phyloP scores from a whole-genome alignment of 768 basidiomycete genomes.

The Auriscalpium microsporum region DNA sequence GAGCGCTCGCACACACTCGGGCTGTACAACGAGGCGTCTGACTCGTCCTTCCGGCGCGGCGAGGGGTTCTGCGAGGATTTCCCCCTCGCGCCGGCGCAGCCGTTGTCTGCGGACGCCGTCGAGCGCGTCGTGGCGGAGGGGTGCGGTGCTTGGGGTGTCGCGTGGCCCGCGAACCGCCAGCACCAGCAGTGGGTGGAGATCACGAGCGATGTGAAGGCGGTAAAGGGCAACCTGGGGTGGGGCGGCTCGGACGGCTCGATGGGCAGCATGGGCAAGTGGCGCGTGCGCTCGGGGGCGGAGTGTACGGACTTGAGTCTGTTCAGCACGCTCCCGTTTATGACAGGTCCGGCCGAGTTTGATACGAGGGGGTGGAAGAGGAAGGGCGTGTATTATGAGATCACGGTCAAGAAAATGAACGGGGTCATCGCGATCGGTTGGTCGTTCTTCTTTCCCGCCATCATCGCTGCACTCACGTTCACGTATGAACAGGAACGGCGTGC shows the following conservation, averaged over 20 bases:
- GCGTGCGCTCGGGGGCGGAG: conserved; percentile 30
- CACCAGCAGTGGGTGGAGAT: conserved; percentile 18
- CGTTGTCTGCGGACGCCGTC: conserved; percentile 44
- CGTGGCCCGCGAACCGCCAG: conserved; percentile 35
- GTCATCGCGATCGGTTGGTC: conserved; percentile 49
- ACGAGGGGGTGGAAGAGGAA: conserved; percentile 38
- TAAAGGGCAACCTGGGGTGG: too few relatives aligned
- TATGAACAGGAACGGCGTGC: conserved; percentile 46
- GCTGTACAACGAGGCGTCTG: conserved; percentile 45
- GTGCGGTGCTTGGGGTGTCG: conserved; percentile 46
- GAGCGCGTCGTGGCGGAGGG: conserved; percentile 42
- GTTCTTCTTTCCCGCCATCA: neutral
- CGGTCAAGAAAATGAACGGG: conserved; percentile 49
- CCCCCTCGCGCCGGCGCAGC: conserved; percentile 32
- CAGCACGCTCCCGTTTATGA: conserved; percentile 46
- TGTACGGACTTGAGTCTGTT: conserved; percentile 48
- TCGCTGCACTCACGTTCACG: neutral
- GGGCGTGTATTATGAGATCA: conserved; percentile 59
- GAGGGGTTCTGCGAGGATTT: conserved; percentile 39
- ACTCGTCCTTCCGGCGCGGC: conserved; percentile 45
- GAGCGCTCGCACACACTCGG: conserved; percentile 43
- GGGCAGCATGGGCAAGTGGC: conserved; percentile 25
- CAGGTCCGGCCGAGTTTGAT: conserved; percentile 49
- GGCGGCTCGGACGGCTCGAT: conserved; percentile 15
- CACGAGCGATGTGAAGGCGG: conserved; percentile 20